Evolutionary conservation across 768 basidiomycete species (phyloP).

Genomic region (Cyclocybe aegerita): DNA sequence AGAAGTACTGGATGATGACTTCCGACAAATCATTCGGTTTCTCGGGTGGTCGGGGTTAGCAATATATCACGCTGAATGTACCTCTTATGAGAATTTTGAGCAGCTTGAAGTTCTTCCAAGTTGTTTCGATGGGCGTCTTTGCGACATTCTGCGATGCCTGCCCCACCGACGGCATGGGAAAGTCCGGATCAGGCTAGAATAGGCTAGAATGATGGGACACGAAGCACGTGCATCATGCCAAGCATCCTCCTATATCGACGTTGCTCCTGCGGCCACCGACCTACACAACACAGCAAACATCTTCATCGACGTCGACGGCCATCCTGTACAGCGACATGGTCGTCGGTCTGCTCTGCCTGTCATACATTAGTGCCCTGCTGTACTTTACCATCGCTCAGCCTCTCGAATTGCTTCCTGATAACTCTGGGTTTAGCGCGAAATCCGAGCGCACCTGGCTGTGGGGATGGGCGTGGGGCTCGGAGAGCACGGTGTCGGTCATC

Average conservation of each 20-base stretch:
- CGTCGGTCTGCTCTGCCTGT: slow-evolving; percentile 28
- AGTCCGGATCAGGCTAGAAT: no score
- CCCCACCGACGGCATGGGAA: no score
- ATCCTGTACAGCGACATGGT: slow-evolving; percentile 20
- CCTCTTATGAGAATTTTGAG: no score
- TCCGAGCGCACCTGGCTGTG: slow-evolving; percentile 58
- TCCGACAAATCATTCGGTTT: no score
- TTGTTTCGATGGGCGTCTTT: no score
- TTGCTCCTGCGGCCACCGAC: neutral
- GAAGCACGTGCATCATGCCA: neutral
- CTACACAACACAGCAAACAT: neutral
- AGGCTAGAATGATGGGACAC: no score
- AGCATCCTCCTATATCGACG: neutral
- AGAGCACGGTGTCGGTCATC: slow-evolving; percentile 72
- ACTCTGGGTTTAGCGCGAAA: slow-evolving; percentile 32
- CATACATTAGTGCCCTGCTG: slow-evolving; percentile 20
- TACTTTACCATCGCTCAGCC: slow-evolving; percentile 29
- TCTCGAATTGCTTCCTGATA: slow-evolving; percentile 24
- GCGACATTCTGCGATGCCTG: no score
- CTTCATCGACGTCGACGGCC: neutral
- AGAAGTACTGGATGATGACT: no score
- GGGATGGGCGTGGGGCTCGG: slow-evolving; percentile 70
- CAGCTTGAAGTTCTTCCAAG: no score
- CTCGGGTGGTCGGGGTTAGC: no score
- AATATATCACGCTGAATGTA: no score